Evolutionary conservation across 495 filamentous ascomycete species (phyloP).

Genomic region (Tetracladium marchalianum): DNA sequence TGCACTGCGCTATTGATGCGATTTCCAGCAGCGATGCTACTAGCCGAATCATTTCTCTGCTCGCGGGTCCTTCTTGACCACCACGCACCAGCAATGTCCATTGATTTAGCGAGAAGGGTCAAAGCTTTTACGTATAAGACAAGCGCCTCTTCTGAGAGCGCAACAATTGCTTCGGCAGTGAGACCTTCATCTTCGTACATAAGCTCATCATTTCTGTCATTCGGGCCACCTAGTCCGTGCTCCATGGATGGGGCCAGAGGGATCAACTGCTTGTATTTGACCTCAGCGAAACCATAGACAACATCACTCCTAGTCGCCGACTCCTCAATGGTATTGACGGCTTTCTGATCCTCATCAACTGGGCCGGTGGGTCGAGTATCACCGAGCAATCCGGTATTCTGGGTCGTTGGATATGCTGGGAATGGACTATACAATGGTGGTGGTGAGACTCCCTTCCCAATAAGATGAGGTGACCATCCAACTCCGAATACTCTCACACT

Average conservation of each 20-base stretch:
- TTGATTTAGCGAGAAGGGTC: constrained; percentile 80
- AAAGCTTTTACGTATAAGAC: constrained; percentile 94
- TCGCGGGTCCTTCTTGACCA: constrained; percentile 69
- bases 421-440: constrained; percentile 72
- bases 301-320: constrained; percentile 87
- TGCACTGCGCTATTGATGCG: constrained; percentile 90
- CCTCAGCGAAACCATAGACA: constrained; percentile 92
- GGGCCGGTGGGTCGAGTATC: constrained; percentile 52
- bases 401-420: constrained; percentile 64
- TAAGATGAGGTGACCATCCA: constrained; percentile 54
- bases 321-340: constrained; percentile 77
- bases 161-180: constrained; percentile 76
- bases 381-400: constrained; percentile 43
- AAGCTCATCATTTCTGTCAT: constrained; percentile 32
- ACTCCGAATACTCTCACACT: constrained; percentile 74
- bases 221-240: constrained; percentile 54
- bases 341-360: constrained; percentile 70
- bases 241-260: constrained; percentile 73
- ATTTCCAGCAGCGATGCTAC: constrained; percentile 45
- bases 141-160: constrained; percentile 85
- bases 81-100: constrained; percentile 92
- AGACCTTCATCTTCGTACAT: constrained; percentile 55
- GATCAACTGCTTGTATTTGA: constrained; percentile 94
- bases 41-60: constrained; percentile 41
- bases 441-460: constrained; percentile 64